A percentile compares a stretch with the other conserved stretches of the same genome.
Conservation (phyloP, 768 basidiomycete species). For the Russula ochroleuca region DNA sequence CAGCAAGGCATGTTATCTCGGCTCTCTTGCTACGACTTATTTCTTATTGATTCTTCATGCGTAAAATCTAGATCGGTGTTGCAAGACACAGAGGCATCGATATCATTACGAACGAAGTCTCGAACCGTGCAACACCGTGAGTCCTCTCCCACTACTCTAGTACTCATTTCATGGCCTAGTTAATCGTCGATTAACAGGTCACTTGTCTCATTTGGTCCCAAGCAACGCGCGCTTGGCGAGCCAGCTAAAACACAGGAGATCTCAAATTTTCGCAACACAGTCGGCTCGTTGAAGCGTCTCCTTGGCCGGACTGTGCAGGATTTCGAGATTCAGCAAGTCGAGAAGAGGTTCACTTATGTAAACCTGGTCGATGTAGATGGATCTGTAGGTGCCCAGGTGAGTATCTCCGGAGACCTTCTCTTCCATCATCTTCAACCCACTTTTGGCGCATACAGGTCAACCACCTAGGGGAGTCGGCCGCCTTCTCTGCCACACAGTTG, state of each 20-base stretch:
- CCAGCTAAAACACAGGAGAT: slow-evolving; percentile 96
- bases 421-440: slow-evolving; percentile 22
- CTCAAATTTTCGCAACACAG: slow-evolving; percentile 96
- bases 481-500: slow-evolving; percentile 87
- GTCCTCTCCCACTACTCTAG: slow-evolving; percentile 35
- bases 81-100: slow-evolving; percentile 95
- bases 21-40: not conserved
- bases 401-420: slow-evolving; percentile 31
- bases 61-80: slow-evolving; percentile 72
- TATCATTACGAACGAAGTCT: slow-evolving; percentile 97
- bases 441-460: slow-evolving; percentile 54
- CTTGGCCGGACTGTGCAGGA: slow-evolving; percentile 79
- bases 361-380: slow-evolving; percentile 81
- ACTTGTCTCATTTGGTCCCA: slow-evolving; percentile 88
- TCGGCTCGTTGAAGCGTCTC: slow-evolving; percentile 88
- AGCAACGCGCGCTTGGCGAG: slow-evolving; percentile 90
- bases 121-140: slow-evolving; percentile 93
- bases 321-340: slow-evolving; percentile 73
- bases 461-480: slow-evolving; percentile 76
- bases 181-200: slow-evolving; percentile 50
- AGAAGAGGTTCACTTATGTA: slow-evolving; percentile 90
- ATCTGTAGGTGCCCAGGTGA: slow-evolving; percentile 79
- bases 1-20: slow-evolving; percentile 60
- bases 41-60: slow-evolving; percentile 17
- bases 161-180: not conserved